These are phyloP conservation scores for Fusarium phyllophilum DNA, from an alignment of 2,329 filamentous ascomycete genomes.

Conservation along the genomic window DNA sequence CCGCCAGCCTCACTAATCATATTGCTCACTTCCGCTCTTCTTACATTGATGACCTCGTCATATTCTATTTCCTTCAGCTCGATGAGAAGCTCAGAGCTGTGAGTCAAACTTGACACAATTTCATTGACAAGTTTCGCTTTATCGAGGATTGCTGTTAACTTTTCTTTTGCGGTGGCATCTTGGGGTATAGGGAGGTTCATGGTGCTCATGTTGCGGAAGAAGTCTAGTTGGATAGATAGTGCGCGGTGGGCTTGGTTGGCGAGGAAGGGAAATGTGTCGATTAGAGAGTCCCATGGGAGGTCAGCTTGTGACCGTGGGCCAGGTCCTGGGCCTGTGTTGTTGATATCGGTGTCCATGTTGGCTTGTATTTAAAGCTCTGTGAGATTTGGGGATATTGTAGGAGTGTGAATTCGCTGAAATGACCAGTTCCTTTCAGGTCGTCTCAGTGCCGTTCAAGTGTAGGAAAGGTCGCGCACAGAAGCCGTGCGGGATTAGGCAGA, in stretches of 20 bases:
- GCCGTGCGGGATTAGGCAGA: background rate
- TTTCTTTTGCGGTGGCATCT: background rate
- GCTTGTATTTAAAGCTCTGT: rapidly evolving
- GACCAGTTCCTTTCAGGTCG: background rate
- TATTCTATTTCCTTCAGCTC: background rate
- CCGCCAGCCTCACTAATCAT: background rate
- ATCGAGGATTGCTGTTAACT: background rate
- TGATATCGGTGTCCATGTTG: background rate
- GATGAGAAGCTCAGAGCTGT: background rate
- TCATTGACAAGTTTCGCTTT: background rate
- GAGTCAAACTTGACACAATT: background rate
- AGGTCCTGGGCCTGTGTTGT: background rate
- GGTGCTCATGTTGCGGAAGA: background rate
- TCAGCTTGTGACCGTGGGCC: no score
- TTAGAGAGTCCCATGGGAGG: background rate
- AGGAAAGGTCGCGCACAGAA: background rate
- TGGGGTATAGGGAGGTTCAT: background rate
- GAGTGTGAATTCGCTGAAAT: rapidly evolving
- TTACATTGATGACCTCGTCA: background rate
- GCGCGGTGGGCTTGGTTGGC: background rate
- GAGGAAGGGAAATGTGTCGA: background rate
- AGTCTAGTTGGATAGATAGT: background rate
- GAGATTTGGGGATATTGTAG: no score
- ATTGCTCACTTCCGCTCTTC: background rate
- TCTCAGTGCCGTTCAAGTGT: background rate